A percentile compares a stretch with the other conserved stretches of the same genome.
Conservation (phyloP, 2,329 filamentous ascomycete genomes). For the Xylaria sp. region DNA sequence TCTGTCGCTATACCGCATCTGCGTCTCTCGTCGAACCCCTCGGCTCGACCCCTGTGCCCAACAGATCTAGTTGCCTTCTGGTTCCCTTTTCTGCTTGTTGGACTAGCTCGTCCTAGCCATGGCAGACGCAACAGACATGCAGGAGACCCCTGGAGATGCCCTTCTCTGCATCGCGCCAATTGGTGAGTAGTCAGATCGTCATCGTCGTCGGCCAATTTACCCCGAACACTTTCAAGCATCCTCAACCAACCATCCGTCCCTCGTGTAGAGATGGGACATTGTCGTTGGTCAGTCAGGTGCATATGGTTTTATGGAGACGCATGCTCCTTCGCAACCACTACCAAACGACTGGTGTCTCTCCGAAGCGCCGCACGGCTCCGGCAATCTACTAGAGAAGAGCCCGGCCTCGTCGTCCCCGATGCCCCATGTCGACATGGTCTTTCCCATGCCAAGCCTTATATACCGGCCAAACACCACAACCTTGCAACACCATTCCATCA, state of each 20-base stretch:
- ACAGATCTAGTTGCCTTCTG: neutral
- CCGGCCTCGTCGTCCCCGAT: neutral
- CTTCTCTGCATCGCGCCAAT: conserved; percentile 57
- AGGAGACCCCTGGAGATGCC: conserved; percentile 48
- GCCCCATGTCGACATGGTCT: conserved; percentile 5
- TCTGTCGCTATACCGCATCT: neutral
- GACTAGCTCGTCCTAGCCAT: conserved; percentile 28
- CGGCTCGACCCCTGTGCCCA: conserved; percentile 16
- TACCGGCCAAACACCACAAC: conserved; percentile 18
- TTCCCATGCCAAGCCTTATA: conserved; percentile 21
- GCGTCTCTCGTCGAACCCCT: conserved; percentile 8
- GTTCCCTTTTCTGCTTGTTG: conserved; percentile 12
- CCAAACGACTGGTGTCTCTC: conserved; percentile 31
- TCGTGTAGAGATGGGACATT: conserved; percentile 47
- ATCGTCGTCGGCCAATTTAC: conserved; percentile 17
- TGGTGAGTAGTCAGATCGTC: conserved; percentile 49
- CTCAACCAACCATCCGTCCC: conserved; percentile 52
- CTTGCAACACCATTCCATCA: conserved; percentile 12
- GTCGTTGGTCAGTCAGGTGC: conserved; percentile 47
- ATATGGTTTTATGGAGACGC: conserved; percentile 38
- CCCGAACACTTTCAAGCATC: conserved; percentile 26
- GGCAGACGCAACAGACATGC: conserved; percentile 47
- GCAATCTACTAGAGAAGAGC: conserved; percentile 5
- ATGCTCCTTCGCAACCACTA: conserved; percentile 30
- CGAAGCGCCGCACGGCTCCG: conserved; percentile 23